These are phyloP conservation scores for Hypericum perforatum DNA, from an alignment of 345 rosid genomes.

Conservation along the genomic window DNA sequence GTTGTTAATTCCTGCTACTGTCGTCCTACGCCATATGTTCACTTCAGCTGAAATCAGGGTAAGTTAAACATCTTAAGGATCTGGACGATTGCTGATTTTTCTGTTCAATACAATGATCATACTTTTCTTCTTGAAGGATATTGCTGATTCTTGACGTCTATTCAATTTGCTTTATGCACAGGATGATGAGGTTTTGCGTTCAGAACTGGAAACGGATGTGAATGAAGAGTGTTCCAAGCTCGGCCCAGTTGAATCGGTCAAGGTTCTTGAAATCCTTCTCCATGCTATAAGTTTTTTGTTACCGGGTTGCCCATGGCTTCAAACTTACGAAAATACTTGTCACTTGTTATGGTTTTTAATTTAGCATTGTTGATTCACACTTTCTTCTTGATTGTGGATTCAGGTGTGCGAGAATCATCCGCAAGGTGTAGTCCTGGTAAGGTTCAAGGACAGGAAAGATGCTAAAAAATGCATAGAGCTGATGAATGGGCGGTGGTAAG, in stretches of 20 bases:
- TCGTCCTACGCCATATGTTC: conserved; percentile 77
- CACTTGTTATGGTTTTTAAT: neutral
- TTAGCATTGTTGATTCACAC: too few species aligned
- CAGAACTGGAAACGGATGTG: conserved; percentile 76
- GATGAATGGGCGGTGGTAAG: conserved; percentile 94
- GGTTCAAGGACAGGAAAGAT: conserved; percentile 75
- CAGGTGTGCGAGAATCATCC: conserved; percentile 91
- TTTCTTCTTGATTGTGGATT: neutral
- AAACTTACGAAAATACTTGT: neutral
- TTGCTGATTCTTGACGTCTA: too few species aligned
- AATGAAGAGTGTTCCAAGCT: conserved; percentile 75
- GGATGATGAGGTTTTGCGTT: conserved; percentile 64
- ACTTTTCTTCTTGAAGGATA: too few species aligned
- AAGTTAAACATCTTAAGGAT: neutral
- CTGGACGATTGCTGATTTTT: too few species aligned
- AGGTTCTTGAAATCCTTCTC: conserved; percentile 35
- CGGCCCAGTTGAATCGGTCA: conserved; percentile 72
- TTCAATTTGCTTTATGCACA: conserved; percentile 10
- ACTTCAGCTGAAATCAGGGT: conserved; percentile 84
- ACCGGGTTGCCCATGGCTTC: neutral
- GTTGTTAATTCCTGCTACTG: conserved; percentile 61
- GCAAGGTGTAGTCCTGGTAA: conserved; percentile 81
- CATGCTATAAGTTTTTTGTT: neutral
- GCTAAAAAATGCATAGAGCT: conserved; percentile 79
- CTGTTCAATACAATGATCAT: too few species aligned